These are phyloP conservation scores for Fusarium nelsonii DNA, from an alignment of 2,329 filamentous ascomycete species.

Conservation along the genomic window DNA sequence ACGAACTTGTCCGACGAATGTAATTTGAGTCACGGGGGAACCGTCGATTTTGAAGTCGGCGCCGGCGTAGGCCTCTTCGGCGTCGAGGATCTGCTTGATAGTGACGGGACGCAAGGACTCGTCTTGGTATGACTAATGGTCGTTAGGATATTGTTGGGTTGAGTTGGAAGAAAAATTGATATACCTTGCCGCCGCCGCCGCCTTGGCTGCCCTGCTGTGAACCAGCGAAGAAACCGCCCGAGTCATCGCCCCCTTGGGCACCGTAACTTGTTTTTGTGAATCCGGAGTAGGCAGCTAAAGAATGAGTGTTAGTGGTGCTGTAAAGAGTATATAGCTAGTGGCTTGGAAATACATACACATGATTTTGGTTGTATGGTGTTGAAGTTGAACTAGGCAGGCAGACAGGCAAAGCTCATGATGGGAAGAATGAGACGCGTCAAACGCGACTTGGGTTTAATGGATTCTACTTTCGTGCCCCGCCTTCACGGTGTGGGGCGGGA, in stretches of 20 bases:
- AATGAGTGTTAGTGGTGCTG: conserved; percentile 13
- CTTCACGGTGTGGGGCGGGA: conserved; percentile 27
- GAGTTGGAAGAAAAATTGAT: neutral
- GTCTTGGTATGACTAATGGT: conserved; percentile 71
- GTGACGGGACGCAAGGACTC: conserved; percentile 94
- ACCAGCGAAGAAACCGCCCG: conserved; percentile 71
- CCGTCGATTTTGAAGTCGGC: conserved; percentile 88
- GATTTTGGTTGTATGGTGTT: conserved; percentile 40
- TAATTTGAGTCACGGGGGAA: conserved; percentile 75
- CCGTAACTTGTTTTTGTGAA: conserved; percentile 63
- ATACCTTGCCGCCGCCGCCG: conserved; percentile 59
- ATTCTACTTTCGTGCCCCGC: conserved; percentile 33
- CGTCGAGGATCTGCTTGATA: conserved; percentile 92
- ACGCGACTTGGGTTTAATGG: conserved; percentile 52
- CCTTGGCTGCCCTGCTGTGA: conserved; percentile 71
- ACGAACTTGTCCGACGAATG: conserved; percentile 91
- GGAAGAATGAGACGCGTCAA: conserved; percentile 50
- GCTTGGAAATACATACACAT: conserved; percentile 51
- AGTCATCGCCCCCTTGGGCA: conserved; percentile 68
- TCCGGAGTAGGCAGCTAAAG: conserved; percentile 63
- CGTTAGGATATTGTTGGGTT: conserved; percentile 16
- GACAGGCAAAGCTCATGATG: conserved; percentile 29
- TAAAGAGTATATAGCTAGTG: neutral
- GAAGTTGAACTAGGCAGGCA: conserved; percentile 21
- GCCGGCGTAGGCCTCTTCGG: conserved; percentile 77